A percentile compares a stretch with the other conserved stretches of the same genome.
Conservation (phyloP, 192 early-diverging fungal genomes). For the Coemansia sp. region DNA sequence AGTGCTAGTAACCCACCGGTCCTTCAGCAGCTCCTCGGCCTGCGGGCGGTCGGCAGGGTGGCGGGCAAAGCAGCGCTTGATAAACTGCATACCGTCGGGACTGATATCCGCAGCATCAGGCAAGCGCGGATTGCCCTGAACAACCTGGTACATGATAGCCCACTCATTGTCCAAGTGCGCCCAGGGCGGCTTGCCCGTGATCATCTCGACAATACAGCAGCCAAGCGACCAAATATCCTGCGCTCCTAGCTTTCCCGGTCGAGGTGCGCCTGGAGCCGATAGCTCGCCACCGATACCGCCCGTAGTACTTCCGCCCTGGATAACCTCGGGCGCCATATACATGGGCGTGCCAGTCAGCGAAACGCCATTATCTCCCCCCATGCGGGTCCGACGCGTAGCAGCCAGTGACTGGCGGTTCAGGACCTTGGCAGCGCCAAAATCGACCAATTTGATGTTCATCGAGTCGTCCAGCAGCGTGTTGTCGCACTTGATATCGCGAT, state of each 20-base stretch:
- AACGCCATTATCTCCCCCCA: slow-evolving; percentile 14
- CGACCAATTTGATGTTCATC: slow-evolving; percentile 82
- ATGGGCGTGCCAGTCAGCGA: slow-evolving; percentile 65
- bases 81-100: slow-evolving; percentile 71
- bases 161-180: slow-evolving; percentile 89
- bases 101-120: slow-evolving; percentile 72
- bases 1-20: slow-evolving; percentile 70
- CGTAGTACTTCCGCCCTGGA: slow-evolving; percentile 62
- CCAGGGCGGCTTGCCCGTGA: slow-evolving; percentile 89
- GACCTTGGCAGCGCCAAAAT: slow-evolving; percentile 91
- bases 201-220: slow-evolving; percentile 90
- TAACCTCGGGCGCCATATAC: slow-evolving; percentile 77
- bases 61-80: slow-evolving; percentile 77
- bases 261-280: slow-evolving; percentile 14
- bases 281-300: slow-evolving; percentile 1
- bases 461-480: slow-evolving; percentile 81
- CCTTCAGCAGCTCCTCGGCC: slow-evolving; percentile 71
- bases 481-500: slow-evolving; percentile 87
- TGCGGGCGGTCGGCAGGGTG: slow-evolving; percentile 69
- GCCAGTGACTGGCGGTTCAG: slow-evolving; percentile 68
- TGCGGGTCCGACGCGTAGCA: slow-evolving; percentile 41
- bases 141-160: slow-evolving; percentile 93
- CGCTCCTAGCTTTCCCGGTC: slow-evolving; percentile 53
- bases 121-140: slow-evolving; percentile 73
- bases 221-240: slow-evolving; percentile 95